Percentiles rank a stretch among this genome's conserved stretches.
Evolutionary conservation across 148 eudicot species (phyloP).

Genomic region (Salicornia ramosissima): DNA sequence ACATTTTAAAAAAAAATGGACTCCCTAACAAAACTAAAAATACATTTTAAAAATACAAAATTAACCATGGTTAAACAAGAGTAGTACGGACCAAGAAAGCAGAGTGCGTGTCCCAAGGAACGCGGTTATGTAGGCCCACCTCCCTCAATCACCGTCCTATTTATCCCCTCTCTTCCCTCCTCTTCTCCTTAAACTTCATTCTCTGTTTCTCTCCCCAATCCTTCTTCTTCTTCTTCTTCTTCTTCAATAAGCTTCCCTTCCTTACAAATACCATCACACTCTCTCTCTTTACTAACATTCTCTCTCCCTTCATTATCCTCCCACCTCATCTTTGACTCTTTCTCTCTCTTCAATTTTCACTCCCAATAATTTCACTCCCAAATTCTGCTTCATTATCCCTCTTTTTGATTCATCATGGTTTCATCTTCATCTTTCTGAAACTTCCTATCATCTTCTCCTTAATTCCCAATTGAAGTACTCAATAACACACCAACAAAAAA

Average conservation of each 20-base stretch:
- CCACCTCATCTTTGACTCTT: background rate
- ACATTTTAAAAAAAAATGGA: too few species aligned
- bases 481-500: background rate
- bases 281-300: background rate
- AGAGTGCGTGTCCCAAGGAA: slow-evolving; percentile 20
- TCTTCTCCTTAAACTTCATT: background rate
- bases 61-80: slow-evolving; percentile 1
- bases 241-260: too few species aligned
- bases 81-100: slow-evolving; percentile 1
- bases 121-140: slow-evolving; percentile 10
- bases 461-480: too few species aligned
- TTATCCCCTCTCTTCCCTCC: slow-evolving; percentile 29
- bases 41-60: background rate
- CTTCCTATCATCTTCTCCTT: too few species aligned
- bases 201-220: background rate
- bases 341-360: too few species aligned
- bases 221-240: background rate
- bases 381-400: background rate
- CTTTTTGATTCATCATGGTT: too few species aligned
- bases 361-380: too few species aligned
- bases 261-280: background rate
- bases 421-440: too few species aligned
- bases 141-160: slow-evolving; percentile 49
- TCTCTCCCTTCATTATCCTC: background rate
- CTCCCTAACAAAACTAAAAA: too few species aligned